Base-by-base conservation (phyloP, 768 basidiomycete species). In the Hirschioporus abietinus region DNA sequence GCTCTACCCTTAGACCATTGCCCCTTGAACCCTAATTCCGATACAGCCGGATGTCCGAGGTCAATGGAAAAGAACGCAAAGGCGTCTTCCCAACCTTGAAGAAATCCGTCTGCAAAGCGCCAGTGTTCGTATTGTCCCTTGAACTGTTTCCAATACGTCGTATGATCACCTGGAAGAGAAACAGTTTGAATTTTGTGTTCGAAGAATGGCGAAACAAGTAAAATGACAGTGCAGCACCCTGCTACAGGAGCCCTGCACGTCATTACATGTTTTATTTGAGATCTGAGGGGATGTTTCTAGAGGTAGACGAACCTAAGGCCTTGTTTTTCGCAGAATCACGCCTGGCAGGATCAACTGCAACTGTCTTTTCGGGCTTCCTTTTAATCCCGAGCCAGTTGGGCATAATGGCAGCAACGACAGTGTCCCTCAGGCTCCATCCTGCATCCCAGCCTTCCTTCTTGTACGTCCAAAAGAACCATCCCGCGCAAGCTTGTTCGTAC, bases 391-490 rank as follows among this genome's bases (percentile, higher is more conserved):
- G 77, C 61, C 71, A 79, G 0, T 71, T 23, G 0, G 90, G 91
- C 70, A 92, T 84, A 5, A 90, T 84, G 7, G 87, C 88, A 1
- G 80, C 81, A 26, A 79, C 80, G 1, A 85, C 82, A 0, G 89
- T 88, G 74, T 92, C 88, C 66, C 82, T 79, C 42, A 89, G 83
- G 30, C 85, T 85, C 93, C 92, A 93, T 0, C 92, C 92, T 4
- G 78, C 82, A 76, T 94, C 92, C 65, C 87, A 86, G 3, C 73
- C 75, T 5, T 86, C 82, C 75, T 93, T 92, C 79, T 88, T 92
- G 72, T 86, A 89, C 42, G 90, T 92, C 93, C 93, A 93, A 73
- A 90, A 94, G 78, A 88, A 94, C 83, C 85, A 90, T 5, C 93
- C 93, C 0, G 84, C 86, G 67, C 90, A 89, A 36, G 76, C 70